Percentiles rank a stretch among this genome's conserved stretches.
Evolutionary conservation across 108 stramenopile species (phyloP).

Genomic region (Pseudonitzschia multiseries): DNA sequence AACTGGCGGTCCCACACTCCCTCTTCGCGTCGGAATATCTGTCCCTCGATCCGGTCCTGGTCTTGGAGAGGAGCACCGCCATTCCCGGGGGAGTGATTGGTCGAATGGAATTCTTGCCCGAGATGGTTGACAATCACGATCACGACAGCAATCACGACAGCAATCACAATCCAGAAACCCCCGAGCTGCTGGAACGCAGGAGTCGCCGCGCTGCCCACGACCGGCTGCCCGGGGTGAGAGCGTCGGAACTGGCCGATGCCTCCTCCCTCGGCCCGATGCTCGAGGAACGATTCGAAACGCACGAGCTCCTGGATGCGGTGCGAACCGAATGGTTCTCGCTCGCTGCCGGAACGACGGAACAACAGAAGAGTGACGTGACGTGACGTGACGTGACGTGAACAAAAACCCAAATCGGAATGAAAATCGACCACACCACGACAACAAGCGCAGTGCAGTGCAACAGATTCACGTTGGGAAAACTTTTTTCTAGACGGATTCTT

Average conservation of each 20-base stretch:
- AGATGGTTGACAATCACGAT: background rate
- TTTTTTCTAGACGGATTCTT: too few species aligned
- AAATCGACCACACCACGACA: too few species aligned
- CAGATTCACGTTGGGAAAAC: too few species aligned
- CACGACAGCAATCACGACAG: background rate
- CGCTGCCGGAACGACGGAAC: too few species aligned
- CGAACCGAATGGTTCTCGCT: background rate
- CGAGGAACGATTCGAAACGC: slow-evolving; percentile 6
- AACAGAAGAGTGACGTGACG: too few species aligned
- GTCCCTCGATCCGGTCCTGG: background rate
- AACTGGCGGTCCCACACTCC: background rate
- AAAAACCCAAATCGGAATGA: too few species aligned
- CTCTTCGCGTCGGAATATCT: background rate
- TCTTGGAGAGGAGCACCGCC: slow-evolving; percentile 1
- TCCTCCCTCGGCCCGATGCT: background rate
- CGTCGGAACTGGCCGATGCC: slow-evolving; percentile 5
- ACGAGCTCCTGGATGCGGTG: background rate
- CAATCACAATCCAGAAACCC: background rate
- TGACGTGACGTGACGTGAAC: too few species aligned
- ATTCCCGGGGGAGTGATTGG: slow-evolving; percentile 7
- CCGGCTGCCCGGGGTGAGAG: background rate
- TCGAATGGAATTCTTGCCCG: background rate
- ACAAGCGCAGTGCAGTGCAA: too few species aligned
- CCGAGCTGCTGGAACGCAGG: background rate
- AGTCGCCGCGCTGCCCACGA: background rate